Base-by-base conservation (phyloP, 2,329 filamentous ascomycete species). In the Xylaria sp. region DNA sequence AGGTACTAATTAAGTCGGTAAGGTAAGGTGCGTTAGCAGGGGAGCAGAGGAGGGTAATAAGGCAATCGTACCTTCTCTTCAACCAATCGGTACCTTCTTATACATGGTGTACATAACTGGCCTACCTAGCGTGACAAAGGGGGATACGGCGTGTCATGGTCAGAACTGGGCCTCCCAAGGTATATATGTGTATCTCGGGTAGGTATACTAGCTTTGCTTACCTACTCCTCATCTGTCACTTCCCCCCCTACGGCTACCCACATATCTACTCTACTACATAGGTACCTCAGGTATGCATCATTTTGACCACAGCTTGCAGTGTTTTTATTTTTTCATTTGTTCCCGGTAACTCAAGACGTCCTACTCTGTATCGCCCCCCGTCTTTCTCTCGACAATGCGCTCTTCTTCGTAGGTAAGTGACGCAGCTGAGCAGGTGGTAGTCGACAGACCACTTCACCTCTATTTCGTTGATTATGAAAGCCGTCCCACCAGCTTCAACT, bases 151-250 rank as follows among this genome's bases (percentile, higher is more conserved):
- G n/a, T n/a, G n/a, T n/a, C n/a, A n/a, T n/a, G n/a, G n/a, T n/a
- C n/a, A n/a, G n/a, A n/a, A n/a, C n/a, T n/a, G n/a, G n/a, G n/a
- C n/a, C n/a, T n/a, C 13, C 35, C 35, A 40, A 40, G 35, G 35
- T 40, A 40, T 8, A 40, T 40, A 13, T 10, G 35, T 40, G 35
- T 40, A 40, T 13, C 13, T 10, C 40, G 40, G 40, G 16, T 21
- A 47, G 44, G 44, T 21, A 21, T 23, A 21, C n/a, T 21, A 21
- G 51, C 51, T 35, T 35, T 21, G 2, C 27, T 16, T 54, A 32
- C 27, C 40, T 44, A 48, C 51, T 55, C 60, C 60, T 63, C 60
- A 47, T 54, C 51, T 62, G 50, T 47, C 44, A 32, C n/a, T n/a
- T 42, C 16, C 13, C 37, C 25, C 16, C 23, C 55, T 18, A 27